Evolutionary conservation across 768 basidiomycete species (phyloP).

Genomic region (Termitomyces bulborhizus): DNA sequence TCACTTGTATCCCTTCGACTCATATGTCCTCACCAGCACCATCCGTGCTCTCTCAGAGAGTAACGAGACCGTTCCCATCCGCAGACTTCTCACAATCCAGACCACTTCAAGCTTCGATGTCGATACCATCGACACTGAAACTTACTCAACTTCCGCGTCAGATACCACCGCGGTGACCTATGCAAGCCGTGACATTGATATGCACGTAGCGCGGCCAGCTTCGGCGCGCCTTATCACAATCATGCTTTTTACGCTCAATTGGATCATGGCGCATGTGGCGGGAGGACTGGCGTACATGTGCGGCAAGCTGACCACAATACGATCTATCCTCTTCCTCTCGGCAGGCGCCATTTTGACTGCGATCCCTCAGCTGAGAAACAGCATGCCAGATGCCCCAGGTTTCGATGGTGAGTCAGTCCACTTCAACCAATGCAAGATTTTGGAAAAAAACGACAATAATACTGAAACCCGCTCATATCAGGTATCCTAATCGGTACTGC

Average conservation of each 20-base stretch:
- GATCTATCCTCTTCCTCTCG: background rate
- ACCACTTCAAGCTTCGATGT: background rate
- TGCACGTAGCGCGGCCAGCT: background rate
- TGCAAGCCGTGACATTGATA: background rate
- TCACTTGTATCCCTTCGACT: constrained; percentile 53
- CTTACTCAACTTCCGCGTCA: background rate
- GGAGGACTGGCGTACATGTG: constrained; percentile 40
- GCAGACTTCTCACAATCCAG: background rate
- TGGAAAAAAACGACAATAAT: too few species aligned
- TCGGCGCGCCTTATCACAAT: constrained; percentile 27
- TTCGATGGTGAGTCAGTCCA: background rate
- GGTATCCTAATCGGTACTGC: background rate
- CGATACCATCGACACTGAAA: background rate
- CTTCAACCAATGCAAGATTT: too few species aligned
- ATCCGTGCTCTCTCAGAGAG: constrained; percentile 27
- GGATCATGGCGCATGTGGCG: constrained; percentile 50
- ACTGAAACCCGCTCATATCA: background rate
- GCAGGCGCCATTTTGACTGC: background rate
- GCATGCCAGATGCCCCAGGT: background rate
- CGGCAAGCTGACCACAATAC: constrained; percentile 15
- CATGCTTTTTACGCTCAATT: constrained; percentile 40
- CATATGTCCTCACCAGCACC: constrained; percentile 42
- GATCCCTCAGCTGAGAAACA: background rate
- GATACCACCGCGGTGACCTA: background rate
- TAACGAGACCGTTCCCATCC: background rate